Evolutionary conservation across 139 green algal genomes (phyloP).

Genomic region (Micromonas pusilla): DNA sequence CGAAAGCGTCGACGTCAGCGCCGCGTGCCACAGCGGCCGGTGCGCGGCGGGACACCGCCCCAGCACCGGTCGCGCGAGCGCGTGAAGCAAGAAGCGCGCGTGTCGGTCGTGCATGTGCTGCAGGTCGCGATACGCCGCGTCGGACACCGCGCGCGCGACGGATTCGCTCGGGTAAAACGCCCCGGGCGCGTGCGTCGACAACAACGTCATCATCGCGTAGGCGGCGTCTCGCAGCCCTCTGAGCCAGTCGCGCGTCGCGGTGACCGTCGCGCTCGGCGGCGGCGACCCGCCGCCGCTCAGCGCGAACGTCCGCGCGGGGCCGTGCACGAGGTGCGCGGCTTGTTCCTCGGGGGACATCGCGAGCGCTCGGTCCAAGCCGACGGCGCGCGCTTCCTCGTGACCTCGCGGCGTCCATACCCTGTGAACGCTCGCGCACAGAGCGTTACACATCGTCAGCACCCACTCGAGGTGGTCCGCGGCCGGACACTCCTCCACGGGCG

Average conservation of each 20-base stretch:
- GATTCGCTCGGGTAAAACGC: not conserved
- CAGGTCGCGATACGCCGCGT: not conserved
- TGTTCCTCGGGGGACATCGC: slow-evolving; percentile 1
- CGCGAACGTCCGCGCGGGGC: not conserved
- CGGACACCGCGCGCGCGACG: not conserved
- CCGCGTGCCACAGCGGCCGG: not conserved
- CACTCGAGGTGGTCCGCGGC: slow-evolving; percentile 13
- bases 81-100: not conserved
- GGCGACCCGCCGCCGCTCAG: not conserved
- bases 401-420: not conserved
- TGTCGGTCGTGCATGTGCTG: not conserved
- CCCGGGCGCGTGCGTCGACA: slow-evolving; percentile 3
- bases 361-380: not conserved
- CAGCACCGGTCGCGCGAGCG: not conserved
- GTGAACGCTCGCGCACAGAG: not conserved
- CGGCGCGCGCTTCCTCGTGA: not conserved
- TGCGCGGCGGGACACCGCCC: not conserved
- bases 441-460: not conserved
- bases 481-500: not conserved
- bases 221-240: not conserved
- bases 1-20: not conserved
- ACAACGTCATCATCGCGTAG: not conserved
- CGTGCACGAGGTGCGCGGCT: not conserved
- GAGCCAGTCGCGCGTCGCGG: not conserved
- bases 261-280: not conserved